Base-by-base conservation (phyloP, 75 land plant genomes). In the Pinus taeda region DNA sequence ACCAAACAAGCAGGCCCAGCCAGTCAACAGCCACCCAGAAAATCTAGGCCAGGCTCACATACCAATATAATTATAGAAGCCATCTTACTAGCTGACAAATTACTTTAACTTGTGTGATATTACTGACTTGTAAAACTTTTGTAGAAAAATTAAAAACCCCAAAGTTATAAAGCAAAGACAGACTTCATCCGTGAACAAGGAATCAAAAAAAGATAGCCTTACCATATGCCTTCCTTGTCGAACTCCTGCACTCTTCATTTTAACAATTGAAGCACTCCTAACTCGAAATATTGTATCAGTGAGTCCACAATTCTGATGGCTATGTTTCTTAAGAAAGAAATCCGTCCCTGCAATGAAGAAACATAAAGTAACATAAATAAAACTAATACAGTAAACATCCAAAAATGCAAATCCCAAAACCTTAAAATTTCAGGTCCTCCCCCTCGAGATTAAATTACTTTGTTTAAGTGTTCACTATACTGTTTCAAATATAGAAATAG, bases 251-350 rank as follows among this genome's bases (percentile, higher is more conserved):
- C 62, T 86, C 39, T 80, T 74, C 86, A 86, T 84, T 73, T 86
- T 86, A 29, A 86, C 87, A 77, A 86, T 74, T 24, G 88, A 86
- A 42, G 83, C 86, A 84, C 86, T 80, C 36, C 87, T 80, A 58
- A 86, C 88, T 17, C 88, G 86, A 30, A 86, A 74, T 18, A 84
- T 83, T 39, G 79, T 84, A 59, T 86, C 88, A 33, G 57, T 66
- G 39, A 86, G 60, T 75, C 86, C 88, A 61, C 87, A 87, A 15
- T 77, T 74, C 55, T 86, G 79, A 61, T 84, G 72, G 75, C 88
- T 86, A 66, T 86, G 88, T 81, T 86, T 86, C 64, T 84, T 83
- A 56, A 84, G 70, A 67, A 77, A 42, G 63, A 80, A 86, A 57
- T 86, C 88, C 45, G 83, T 84, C 24, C 88, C 88, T 86, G 80